Base-by-base conservation (phyloP, 306 rosid genomes). In the Cucurbita pepo region DNA sequence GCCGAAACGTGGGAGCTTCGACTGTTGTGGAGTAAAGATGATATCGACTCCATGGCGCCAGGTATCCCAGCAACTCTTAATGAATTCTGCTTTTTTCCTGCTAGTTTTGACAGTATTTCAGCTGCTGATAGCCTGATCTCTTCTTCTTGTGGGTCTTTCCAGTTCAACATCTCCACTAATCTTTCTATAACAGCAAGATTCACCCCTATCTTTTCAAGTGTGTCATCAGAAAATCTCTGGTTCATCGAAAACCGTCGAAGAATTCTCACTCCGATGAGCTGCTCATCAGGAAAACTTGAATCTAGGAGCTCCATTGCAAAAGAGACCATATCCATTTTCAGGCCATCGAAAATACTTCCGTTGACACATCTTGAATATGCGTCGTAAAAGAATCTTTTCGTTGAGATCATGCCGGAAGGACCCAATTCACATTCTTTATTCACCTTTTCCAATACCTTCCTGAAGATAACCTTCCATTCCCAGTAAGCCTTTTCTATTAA, bases 251-350 rank as follows among this genome's bases (percentile, higher is more conserved):
- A 89, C 58, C 82, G 95, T 47, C 82, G 78, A 75, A 95, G 95
- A 79, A 91, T 88, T 73, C 91, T 80, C 0, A 79, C 89, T 10
- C 99, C 99, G 7, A 89, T 85, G 37, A 95, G 95, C 85, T 95
- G 89, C 82, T 95, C 99, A 66, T 95, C 99, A 0, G 99, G 71
- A 8, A 96, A 95, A 64, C 75, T 84, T 41, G 99, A 95, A 59
- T 75, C 83, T 83, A 91, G 71, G 13, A 95, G 89, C 74, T 91
- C 97, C 90, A 88, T 89, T 34, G 85, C 91, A 74, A 87, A 89
- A 70, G 89, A 78, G 10, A 89, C 92, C 90, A 95, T 87, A 75
- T 95, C 99, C 99, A 95, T 91, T 77, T 95, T 85, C 85, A 95
- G 64, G 5, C 99, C 97, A 83, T 95, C 96, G 81, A 95, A 95